Conservation (phyloP, 352 stramenopile genomes). For the Phytophthora constricta region DNA sequence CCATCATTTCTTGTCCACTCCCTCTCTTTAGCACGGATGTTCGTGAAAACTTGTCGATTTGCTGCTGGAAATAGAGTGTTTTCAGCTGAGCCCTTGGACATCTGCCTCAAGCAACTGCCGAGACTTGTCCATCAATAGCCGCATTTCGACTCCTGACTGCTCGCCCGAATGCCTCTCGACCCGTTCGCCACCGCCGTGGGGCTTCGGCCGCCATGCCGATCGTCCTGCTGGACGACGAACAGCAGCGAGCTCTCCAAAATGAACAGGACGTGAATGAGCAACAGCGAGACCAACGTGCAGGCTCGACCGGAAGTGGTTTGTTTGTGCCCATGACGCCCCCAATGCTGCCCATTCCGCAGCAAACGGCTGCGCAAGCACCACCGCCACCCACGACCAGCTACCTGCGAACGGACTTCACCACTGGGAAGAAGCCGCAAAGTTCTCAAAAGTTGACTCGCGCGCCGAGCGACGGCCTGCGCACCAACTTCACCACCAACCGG, state of each 20-base stretch:
- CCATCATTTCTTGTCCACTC: neutral
- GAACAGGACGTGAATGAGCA: neutral
- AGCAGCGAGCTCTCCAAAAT: slow-evolving; percentile 51
- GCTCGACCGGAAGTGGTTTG: slow-evolving; percentile 22
- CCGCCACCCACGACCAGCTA: slow-evolving; percentile 40
- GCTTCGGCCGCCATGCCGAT: slow-evolving; percentile 23
- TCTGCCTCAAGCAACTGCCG: neutral
- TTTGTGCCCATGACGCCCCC: slow-evolving; percentile 38
- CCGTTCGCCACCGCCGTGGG: slow-evolving; percentile 27
- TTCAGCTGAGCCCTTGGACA: neutral
- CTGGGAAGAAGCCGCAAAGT: slow-evolving; percentile 9
- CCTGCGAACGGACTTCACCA: slow-evolving; percentile 54
- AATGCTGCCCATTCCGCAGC: slow-evolving; percentile 33
- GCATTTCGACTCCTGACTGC: neutral
- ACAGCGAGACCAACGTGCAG: neutral
- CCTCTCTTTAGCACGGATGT: neutral
- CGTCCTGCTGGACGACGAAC: slow-evolving; percentile 63
- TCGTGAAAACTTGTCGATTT: neutral
- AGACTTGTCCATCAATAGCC: neutral
- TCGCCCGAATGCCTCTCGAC: slow-evolving; percentile 16
- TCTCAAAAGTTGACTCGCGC: slow-evolving; percentile 12
- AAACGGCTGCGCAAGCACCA: slow-evolving; percentile 21
- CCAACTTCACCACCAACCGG: slow-evolving; percentile 51
- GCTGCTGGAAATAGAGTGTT: neutral
- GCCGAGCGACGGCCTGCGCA: slow-evolving; percentile 39